Evolutionary conservation across 2,329 filamentous ascomycete genomes (phyloP), one percentile per base, ranked within the genome.

Genomic region (Macrophomina phaseolina): DNA sequence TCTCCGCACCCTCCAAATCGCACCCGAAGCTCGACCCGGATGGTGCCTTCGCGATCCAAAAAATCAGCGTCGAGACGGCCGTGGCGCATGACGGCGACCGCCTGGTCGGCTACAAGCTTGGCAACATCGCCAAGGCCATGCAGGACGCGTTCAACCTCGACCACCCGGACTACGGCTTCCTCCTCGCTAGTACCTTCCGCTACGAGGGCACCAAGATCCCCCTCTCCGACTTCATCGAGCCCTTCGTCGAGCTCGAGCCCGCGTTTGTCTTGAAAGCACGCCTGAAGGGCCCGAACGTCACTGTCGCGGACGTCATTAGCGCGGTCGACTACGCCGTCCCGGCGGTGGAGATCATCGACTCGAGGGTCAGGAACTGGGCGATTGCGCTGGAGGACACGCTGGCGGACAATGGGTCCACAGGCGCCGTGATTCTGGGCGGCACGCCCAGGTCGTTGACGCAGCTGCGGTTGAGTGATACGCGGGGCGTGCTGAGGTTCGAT

Each of bases 91-190:
- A 23, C 9, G 48, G 48, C 48, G 48, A 51, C 23, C 18, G 48
- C 23, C 18, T 51, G 5, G 48, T 51, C 11, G 48, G 48, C 48
- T 51, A 51, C 48, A 51, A 51, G 48, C 48, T 51, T 23, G 48
- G 48, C 12, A 51, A 51, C 11, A 51, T 51, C 23, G 48, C 48
- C 23, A 51, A 51, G 48, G 48, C 48, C 28, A 51, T 51, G 48
- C 48, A 51, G 12, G 48, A 51, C 9, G 18, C 18, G 8, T 51
- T 51, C 28, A 16, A 23, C 28, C 9, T 51, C 48, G 48, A 51
- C 48, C 23, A 30, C 14, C 48, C 48, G 3, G 48, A 51, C 23
- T 32, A 51, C 48, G 48, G 48, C 8, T 51, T 51, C 48, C 48
- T 51, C 1, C 9, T 51, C 8, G 48, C 48, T 8, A 51, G 48